A percentile compares a stretch with the other conserved stretches of the same genome.
These are phyloP conservation scores for Teratosphaeria epicoccoides DNA, from an alignment of 2,329 filamentous ascomycete species.

Conservation along the genomic window DNA sequence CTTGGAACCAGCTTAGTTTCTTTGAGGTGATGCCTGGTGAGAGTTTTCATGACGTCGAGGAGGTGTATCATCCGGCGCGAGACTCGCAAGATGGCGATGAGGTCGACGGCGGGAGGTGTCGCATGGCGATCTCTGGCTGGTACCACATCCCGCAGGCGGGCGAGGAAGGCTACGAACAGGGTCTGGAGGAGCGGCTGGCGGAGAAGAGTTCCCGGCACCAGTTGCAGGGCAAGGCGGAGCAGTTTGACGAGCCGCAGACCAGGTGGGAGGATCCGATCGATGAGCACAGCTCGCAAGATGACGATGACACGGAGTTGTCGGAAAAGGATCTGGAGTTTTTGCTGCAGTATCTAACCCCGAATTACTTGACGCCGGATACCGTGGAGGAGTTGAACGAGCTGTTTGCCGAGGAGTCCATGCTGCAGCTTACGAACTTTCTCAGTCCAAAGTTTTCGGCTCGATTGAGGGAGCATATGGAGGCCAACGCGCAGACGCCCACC, in stretches of 20 bases:
- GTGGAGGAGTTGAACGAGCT: constrained; percentile 69
- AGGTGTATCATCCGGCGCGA: constrained; percentile 64
- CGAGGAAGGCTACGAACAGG: constrained; percentile 82
- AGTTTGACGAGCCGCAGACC: constrained; percentile 70
- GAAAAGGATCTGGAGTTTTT: constrained; percentile 80
- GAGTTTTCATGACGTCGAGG: constrained; percentile 98
- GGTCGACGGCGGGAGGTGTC: constrained; percentile 63
- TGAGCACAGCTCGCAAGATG: constrained; percentile 15
- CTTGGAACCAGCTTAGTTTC: constrained; percentile 96
- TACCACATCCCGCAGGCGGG: constrained; percentile 95
- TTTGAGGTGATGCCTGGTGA: constrained; percentile 97
- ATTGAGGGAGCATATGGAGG: constrained; percentile 55
- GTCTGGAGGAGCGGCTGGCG: constrained; percentile 77
- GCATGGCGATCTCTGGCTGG: constrained; percentile 98
- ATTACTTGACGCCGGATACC: constrained; percentile 85
- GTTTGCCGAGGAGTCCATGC: constrained; percentile 73
- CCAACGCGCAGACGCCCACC: constrained; percentile 47
- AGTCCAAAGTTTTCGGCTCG: constrained; percentile 64
- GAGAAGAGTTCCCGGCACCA: constrained; percentile 87
- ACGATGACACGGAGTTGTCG: constrained; percentile 51
- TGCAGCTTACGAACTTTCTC: constrained; percentile 70
- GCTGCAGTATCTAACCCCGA: constrained; percentile 78
- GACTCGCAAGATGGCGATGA: constrained; percentile 18
- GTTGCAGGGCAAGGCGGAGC: constrained; percentile 80
- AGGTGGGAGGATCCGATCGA: constrained; percentile 36